Evolutionary conservation across 23 red algal genomes (phyloP).

Genomic region (Pyropia yezoensis): DNA sequence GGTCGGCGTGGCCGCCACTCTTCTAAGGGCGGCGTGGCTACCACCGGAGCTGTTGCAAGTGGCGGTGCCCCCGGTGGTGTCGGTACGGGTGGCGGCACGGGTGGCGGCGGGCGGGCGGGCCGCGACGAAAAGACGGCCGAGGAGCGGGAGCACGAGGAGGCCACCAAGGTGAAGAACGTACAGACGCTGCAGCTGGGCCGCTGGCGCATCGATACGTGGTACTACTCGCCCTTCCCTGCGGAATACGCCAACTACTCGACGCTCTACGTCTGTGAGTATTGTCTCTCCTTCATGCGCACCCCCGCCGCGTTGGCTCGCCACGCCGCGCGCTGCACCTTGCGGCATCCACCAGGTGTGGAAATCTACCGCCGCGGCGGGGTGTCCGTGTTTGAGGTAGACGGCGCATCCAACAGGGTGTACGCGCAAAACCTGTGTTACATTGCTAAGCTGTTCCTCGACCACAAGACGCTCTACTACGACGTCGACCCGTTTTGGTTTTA

Average conservation of each 20-base stretch:
- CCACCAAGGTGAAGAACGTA: conserved; percentile 92
- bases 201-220: conserved; percentile 90
- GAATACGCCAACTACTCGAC: conserved; percentile 67
- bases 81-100: not conserved
- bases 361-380: conserved; percentile 93
- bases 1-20: not conserved
- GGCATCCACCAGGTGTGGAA: conserved; percentile 77
- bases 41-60: not conserved
- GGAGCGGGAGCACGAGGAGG: conserved; percentile 56
- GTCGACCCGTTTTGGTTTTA: conserved; percentile 99
- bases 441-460: conserved; percentile 97
- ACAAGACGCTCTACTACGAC: conserved; percentile 99
- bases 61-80: not conserved
- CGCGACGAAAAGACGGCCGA: conserved; percentile 1
- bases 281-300: conserved; percentile 74
- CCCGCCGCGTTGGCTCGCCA: conserved; percentile 49
- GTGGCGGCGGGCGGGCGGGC: not conserved
- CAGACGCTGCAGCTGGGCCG: conserved; percentile 67
- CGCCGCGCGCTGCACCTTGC: conserved; percentile 39
- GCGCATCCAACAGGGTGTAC: conserved; percentile 85
- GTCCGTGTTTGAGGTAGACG: conserved; percentile 89
- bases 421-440: conserved; percentile 98
- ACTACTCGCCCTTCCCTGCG: conserved; percentile 87
- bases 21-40: not conserved
- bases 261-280: conserved; percentile 94